Base-by-base conservation (phyloP, 345 rosid genomes). In the Turritis glabra region DNA sequence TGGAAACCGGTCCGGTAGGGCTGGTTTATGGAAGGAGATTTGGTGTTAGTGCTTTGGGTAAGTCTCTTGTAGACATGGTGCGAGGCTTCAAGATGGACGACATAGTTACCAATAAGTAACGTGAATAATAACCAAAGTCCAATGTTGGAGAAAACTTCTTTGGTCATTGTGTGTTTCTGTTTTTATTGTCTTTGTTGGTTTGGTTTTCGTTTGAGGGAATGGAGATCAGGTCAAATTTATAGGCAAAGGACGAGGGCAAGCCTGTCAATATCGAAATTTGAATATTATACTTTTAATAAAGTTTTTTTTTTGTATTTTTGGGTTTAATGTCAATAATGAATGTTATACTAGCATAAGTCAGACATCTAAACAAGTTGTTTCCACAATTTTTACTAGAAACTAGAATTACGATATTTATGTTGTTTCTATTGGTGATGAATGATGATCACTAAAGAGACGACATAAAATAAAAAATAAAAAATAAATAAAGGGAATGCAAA, bases 1-100 rank as follows among this genome's bases (percentile, higher is more conserved):
- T 90, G 93, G 38, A 64, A 90, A 41, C 78, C 86, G 75, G 93
- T 85, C 69, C 91, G 82, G 62, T 88, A 87, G 11, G 89, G 89
- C 69, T 88, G 93, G 26, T 29, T 69, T 55, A 50, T 3, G 5
- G 79, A 1, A 33, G 80, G 46, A 55, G 80, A 50, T 43, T 79
- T 72, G 60, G 30, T 71, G 67, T 38, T 57, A 48, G 63, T 50
- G 50, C n/a, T 72, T 72, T 71, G 71, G 12, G 19, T 48, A 46
- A 78, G 77, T 44, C 77, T 75, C 1, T 37, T 29, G 70, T 38
- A 83, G 37, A 81, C 69, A 76, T 77, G 79, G 19, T 85, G 91
- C 0, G 91, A 85, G 46, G 95, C 91, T 19, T 84, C 71, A 64
- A 83, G 80, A 35, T 83, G 26, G 37, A 72, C 47, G 72, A 84